Conservation (phyloP, 2,329 filamentous ascomycete species). For the Penicillium oxalicum region DNA sequence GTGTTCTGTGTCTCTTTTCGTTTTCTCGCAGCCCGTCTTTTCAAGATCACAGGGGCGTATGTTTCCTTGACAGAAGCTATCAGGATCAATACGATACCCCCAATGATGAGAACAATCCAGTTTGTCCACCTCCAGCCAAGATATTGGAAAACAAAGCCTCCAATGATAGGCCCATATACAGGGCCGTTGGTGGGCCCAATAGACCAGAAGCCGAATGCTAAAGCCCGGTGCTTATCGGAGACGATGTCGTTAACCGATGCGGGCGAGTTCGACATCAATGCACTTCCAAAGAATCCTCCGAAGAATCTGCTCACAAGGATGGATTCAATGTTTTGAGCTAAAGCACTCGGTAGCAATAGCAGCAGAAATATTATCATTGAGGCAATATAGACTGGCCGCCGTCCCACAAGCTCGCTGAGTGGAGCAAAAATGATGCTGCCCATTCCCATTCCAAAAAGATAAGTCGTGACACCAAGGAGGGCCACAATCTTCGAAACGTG, state of each 20-base stretch:
- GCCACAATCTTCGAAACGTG: slow-evolving; percentile 8
- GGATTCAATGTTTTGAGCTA: slow-evolving; percentile 59
- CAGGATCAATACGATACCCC: slow-evolving; percentile 53
- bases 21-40: slow-evolving; percentile 54
- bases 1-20: slow-evolving; percentile 62
- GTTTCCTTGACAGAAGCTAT: slow-evolving; percentile 62
- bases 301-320: slow-evolving; percentile 67
- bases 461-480: slow-evolving; percentile 64
- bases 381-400: slow-evolving; percentile 55
- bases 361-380: slow-evolving; percentile 58
- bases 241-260: slow-evolving; percentile 76
- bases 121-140: slow-evolving; percentile 81
- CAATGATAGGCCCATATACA: slow-evolving; percentile 60
- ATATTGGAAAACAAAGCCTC: slow-evolving; percentile 61
- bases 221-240: slow-evolving; percentile 65
- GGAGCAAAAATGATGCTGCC: slow-evolving; percentile 67
- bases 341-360: slow-evolving; percentile 62
- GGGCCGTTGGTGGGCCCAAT: slow-evolving; percentile 76
- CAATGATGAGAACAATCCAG: slow-evolving; percentile 71
- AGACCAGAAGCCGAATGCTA: slow-evolving; percentile 72
- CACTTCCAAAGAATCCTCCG: slow-evolving; percentile 64
- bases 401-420: slow-evolving; percentile 42
- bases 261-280: slow-evolving; percentile 73
- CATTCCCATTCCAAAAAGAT: slow-evolving; percentile 63
- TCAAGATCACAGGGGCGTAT: slow-evolving; percentile 64